Percentiles rank a stretch among this genome's conserved stretches.
Evolutionary conservation across 2,329 filamentous ascomycete genomes (phyloP).

Genomic region (Coniochaeta sp.): DNA sequence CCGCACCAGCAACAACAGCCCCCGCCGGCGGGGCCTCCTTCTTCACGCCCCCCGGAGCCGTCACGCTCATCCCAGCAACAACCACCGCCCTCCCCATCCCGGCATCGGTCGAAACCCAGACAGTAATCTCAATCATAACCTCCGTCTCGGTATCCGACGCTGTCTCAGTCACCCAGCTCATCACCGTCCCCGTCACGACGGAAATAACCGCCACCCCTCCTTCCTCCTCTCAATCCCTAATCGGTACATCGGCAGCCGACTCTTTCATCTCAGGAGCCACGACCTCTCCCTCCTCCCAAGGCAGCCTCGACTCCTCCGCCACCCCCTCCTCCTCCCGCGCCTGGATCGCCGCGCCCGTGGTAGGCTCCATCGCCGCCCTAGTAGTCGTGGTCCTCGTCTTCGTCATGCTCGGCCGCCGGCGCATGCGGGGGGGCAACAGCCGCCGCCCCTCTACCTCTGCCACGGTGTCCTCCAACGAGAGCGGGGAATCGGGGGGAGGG

Average conservation of each 20-base stretch:
- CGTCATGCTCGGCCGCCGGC: constrained; percentile 21
- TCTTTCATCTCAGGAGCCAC: no score
- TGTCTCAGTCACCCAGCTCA: constrained; percentile 8
- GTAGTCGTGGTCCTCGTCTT: constrained; percentile 23
- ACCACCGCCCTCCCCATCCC: neutral
- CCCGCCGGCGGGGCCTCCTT: constrained; percentile 12
- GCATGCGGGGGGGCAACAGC: constrained; percentile 7
- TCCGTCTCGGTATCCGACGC: neutral
- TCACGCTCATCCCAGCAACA: neutral
- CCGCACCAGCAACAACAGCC: constrained; percentile 33
- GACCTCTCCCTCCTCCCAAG: no score
- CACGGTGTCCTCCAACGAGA: neutral
- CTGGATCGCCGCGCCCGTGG: constrained; percentile 27
- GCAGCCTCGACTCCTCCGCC: neutral
- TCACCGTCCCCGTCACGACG: constrained; percentile 8
- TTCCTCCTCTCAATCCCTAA: no score
- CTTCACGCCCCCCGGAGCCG: constrained; percentile 12
- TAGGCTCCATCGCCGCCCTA: constrained; percentile 23
- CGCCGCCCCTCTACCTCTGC: constrained; percentile 1
- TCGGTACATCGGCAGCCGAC: neutral
- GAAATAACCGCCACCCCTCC: neutral
- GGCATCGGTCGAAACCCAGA: neutral
- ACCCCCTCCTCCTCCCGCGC: constrained; percentile 9
- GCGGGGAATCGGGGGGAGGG: neutral
- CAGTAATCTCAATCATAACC: constrained; percentile 5